phyloP scores from a whole-genome alignment of 441 rosid genomes.

The Syzygium syzygioides region DNA sequence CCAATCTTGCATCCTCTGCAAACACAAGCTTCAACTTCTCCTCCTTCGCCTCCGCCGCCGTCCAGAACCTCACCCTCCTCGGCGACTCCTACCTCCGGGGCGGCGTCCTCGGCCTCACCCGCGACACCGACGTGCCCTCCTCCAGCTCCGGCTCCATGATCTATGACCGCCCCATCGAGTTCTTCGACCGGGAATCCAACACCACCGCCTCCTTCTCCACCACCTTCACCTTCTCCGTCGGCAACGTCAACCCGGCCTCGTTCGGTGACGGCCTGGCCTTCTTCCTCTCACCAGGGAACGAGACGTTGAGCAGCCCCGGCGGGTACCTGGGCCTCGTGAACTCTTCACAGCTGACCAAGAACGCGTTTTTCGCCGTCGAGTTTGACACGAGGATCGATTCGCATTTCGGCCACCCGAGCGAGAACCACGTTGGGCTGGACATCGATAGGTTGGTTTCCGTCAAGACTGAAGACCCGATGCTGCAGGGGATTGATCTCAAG shows the following conservation, averaged over 20 bases:
- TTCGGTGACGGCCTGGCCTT: constrained; percentile 86
- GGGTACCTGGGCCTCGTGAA: constrained; percentile 78
- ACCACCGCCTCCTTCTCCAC: constrained; percentile 76
- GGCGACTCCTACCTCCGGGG: too few species aligned
- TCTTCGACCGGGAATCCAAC: constrained; percentile 57
- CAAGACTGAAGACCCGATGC: constrained; percentile 44
- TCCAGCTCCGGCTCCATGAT: too few species aligned
- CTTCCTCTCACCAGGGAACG: constrained; percentile 70
- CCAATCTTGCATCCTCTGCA: constrained; percentile 4
- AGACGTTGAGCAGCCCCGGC: constrained; percentile 69
- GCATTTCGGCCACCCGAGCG: constrained; percentile 57
- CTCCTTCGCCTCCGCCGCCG: constrained; percentile 31
- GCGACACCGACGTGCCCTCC: too few species aligned
- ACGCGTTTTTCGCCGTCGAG: constrained; percentile 71
- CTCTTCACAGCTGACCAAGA: constrained; percentile 62
- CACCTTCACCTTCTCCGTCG: constrained; percentile 63
- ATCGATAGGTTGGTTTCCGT: constrained; percentile 61
- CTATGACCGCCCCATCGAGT: too few species aligned
- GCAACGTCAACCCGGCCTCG: constrained; percentile 48
- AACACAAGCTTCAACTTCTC: constrained; percentile 46
- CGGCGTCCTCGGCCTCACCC: too few species aligned
- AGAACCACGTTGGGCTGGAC: constrained; percentile 73
- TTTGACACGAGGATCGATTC: constrained; percentile 70
- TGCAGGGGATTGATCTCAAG: constrained; percentile 55
- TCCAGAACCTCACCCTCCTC: constrained; percentile 37